Evolutionary conservation across 352 stramenopile genomes (phyloP).

Genomic region (Phytophthora sojae): DNA sequence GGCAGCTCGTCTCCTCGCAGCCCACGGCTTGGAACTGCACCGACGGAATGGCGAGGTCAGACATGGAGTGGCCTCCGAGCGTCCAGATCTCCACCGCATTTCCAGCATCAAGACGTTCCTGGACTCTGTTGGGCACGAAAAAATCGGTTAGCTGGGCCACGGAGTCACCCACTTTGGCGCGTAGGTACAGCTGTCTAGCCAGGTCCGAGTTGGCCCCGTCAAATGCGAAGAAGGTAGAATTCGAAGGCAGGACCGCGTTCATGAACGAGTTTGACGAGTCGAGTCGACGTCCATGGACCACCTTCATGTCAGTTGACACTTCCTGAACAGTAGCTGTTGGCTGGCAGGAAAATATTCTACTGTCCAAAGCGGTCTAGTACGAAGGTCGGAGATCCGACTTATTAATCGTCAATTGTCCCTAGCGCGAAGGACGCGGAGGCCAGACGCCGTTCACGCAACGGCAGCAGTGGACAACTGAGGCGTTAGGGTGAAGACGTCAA

Average conservation of each 20-base stretch:
- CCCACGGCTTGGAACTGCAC: constrained; percentile 23
- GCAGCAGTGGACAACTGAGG: neutral
- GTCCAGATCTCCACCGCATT: constrained; percentile 36
- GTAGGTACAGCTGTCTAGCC: constrained; percentile 38
- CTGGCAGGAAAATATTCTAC: no score
- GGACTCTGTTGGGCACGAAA: constrained; percentile 4
- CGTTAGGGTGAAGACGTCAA: neutral
- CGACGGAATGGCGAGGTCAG: constrained; percentile 30
- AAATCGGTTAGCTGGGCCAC: constrained; percentile 8
- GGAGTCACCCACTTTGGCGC: constrained; percentile 13
- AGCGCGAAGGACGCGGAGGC: constrained; percentile 1
- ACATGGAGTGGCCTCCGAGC: constrained; percentile 23
- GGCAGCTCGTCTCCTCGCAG: constrained; percentile 28
- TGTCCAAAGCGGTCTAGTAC: no score
- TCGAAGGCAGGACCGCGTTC: constrained; percentile 21
- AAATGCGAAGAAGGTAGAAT: constrained; percentile 35
- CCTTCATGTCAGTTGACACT: no score
- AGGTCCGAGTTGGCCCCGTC: constrained; percentile 46
- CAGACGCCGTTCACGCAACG: neutral
- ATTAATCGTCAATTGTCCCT: no score
- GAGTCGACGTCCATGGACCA: no score
- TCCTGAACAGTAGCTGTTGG: no score
- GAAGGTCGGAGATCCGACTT: no score
- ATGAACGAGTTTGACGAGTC: neutral
- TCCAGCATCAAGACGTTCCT: constrained; percentile 14